Conservation (phyloP, 495 filamentous ascomycete genomes). For the Podospora australis region DNA sequence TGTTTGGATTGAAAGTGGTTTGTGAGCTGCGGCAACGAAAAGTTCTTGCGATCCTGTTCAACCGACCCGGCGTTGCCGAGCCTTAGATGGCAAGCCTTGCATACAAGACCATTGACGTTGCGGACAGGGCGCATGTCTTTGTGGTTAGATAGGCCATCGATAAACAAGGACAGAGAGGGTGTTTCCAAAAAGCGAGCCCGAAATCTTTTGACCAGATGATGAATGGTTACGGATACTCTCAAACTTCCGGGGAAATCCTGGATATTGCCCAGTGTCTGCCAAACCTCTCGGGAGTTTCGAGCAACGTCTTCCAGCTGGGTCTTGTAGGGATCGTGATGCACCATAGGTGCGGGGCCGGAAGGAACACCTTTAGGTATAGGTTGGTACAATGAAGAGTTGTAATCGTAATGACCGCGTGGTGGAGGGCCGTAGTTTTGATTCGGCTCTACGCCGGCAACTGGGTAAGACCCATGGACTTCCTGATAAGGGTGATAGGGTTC, state of each 20-base stretch:
- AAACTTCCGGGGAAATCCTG: conserved; percentile 58
- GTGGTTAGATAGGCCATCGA: conserved; percentile 59
- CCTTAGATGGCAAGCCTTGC: conserved; percentile 50
- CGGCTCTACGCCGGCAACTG: conserved; percentile 13
- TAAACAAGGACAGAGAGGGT: conserved; percentile 54
- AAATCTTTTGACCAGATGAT: conserved; percentile 53
- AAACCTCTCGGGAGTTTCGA: conserved; percentile 52
- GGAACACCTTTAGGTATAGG: conserved; percentile 9
- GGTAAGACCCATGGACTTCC: conserved; percentile 16
- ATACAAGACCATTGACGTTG: conserved; percentile 57
- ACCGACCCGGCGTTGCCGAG: conserved; percentile 27
- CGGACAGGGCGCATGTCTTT: conserved; percentile 61
- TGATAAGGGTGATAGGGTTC: conserved; percentile 22
- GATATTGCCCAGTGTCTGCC: conserved; percentile 52
- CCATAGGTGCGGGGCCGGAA: conserved; percentile 11
- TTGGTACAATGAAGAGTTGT: conserved; percentile 23
- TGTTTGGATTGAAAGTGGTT: conserved; percentile 64
- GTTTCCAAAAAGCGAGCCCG: conserved; percentile 46
- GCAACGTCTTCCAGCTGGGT: conserved; percentile 54
- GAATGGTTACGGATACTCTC: conserved; percentile 56
- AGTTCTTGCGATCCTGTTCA: conserved; percentile 43
- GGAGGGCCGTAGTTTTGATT: conserved; percentile 18
- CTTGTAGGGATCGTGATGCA: conserved; percentile 36
- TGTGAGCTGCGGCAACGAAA: conserved; percentile 54
- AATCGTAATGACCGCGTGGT: conserved; percentile 16